Evolutionary conservation across 192 early-diverging fungal species (phyloP).

Genomic region (Backusella sp.): DNA sequence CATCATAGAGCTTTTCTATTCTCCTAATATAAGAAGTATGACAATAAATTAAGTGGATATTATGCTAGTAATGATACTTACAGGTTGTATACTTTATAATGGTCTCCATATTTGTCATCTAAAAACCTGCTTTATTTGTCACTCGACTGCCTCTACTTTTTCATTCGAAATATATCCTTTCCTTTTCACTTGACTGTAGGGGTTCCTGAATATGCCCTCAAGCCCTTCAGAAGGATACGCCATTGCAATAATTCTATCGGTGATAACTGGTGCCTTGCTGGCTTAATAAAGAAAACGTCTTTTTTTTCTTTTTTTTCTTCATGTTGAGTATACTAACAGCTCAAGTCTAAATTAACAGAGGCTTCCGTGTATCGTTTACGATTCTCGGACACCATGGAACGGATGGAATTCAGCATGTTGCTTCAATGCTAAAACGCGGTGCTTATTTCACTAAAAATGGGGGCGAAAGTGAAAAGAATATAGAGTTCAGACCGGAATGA

Average conservation of each 20-base stretch:
- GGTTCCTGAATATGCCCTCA: constrained; percentile 57
- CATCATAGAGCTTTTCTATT: constrained; percentile 51
- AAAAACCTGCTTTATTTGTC: constrained; percentile 44
- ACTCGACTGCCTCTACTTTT: neutral
- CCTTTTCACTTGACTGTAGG: constrained; percentile 53
- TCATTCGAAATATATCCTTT: constrained; percentile 9
- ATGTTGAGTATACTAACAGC: constrained; percentile 22
- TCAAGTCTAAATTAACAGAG: constrained; percentile 46
- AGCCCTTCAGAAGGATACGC: constrained; percentile 51
- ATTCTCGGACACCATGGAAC: constrained; percentile 27
- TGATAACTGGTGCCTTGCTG: constrained; percentile 41
- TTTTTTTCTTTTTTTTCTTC: no score
- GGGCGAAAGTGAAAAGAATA: neutral
- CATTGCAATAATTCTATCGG: constrained; percentile 54
- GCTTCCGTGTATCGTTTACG: constrained; percentile 36
- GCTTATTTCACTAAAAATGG: neutral
- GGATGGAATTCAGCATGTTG: constrained; percentile 27
- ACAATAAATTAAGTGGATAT: neutral
- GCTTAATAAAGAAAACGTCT: no score
- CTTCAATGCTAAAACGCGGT: neutral
- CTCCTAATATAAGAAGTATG: constrained; percentile 34
- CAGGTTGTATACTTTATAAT: constrained; percentile 67
- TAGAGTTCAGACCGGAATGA: neutral
- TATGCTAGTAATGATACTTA: constrained; percentile 17
- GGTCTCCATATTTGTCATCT: constrained; percentile 39